phyloP scores from a whole-genome alignment of 139 green algal genomes.

The Chlamydomonas sphaeroides region DNA sequence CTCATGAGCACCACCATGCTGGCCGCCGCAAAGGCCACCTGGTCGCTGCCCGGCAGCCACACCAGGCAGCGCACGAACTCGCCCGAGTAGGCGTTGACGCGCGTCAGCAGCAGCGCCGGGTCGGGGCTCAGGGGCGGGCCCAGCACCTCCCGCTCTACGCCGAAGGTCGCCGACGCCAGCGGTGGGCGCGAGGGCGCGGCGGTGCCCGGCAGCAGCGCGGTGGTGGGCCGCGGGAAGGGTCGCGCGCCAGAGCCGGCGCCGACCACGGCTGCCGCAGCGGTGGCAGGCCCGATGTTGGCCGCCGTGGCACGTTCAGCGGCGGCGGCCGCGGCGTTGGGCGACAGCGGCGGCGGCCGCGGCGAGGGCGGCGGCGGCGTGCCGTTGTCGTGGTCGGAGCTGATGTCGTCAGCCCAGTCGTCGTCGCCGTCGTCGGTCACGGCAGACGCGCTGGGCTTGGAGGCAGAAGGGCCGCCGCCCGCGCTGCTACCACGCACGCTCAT shows the following conservation, averaged over 20 bases:
- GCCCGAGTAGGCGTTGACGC: conserved; percentile 68
- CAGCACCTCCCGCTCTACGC: background rate
- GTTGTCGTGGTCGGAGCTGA: conserved; percentile 11
- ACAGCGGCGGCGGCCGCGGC: background rate
- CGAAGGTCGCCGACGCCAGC: background rate
- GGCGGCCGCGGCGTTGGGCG: background rate
- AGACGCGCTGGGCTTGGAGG: background rate
- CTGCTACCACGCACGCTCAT: too few species aligned
- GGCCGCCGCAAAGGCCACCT: conserved; percentile 73
- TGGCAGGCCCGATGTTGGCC: background rate
- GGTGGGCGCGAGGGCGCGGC: background rate
- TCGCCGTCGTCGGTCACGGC: too few species aligned
- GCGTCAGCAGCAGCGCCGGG: conserved; percentile 59
- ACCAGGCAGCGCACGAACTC: conserved; percentile 63
- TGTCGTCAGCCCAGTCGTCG: background rate
- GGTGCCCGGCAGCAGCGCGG: background rate
- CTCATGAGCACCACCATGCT: conserved; percentile 65
- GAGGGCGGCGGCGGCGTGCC: conserved; percentile 18
- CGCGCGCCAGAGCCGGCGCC: background rate
- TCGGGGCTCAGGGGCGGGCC: conserved; percentile 31
- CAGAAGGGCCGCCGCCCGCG: too few species aligned
- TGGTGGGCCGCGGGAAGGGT: background rate
- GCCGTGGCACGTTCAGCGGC: background rate
- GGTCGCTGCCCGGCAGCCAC: conserved; percentile 59
- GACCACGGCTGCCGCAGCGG: background rate